Conservation (phyloP, 495 filamentous ascomycete species). For the Hypomontagnella monticulosa region DNA sequence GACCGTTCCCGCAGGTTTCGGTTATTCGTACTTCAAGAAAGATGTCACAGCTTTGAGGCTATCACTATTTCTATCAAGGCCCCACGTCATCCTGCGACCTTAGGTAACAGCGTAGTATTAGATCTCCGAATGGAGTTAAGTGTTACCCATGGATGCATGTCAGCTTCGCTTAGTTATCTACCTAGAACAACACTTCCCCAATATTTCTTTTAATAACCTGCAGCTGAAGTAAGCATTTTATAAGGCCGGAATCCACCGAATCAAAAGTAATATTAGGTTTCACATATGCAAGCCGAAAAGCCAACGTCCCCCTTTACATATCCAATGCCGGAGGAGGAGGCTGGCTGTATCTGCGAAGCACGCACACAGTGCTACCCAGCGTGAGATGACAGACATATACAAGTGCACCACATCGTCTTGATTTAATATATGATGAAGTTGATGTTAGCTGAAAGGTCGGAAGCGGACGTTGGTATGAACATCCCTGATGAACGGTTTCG, state of each 20-base stretch:
- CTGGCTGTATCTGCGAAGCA: conserved; percentile 1
- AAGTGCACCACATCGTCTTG: background rate
- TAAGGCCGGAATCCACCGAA: background rate
- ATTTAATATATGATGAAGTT: no score
- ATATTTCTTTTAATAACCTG: conserved; percentile 35
- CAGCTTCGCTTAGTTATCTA: no score
- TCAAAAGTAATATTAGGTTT: background rate
- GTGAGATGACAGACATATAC: no score
- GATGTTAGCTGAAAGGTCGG: background rate
- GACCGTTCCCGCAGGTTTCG: no score
- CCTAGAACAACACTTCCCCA: background rate
- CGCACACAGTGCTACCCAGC: background rate
- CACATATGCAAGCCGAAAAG: background rate
- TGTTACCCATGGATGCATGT: no score
- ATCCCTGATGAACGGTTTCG: conserved; percentile 25
- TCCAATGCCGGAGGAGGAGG: no score
- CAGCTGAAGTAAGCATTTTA: conserved; percentile 21
- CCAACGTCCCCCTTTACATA: background rate
- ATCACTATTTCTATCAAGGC: no score
- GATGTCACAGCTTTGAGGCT: no score
- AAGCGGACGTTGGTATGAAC: conserved; percentile 28
- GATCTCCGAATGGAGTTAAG: no score
- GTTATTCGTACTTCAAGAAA: no score
- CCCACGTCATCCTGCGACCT: no score
- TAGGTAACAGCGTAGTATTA: no score